phyloP scores from a whole-genome alignment of 495 filamentous ascomycete genomes.

The Aspergillus biplanus region DNA sequence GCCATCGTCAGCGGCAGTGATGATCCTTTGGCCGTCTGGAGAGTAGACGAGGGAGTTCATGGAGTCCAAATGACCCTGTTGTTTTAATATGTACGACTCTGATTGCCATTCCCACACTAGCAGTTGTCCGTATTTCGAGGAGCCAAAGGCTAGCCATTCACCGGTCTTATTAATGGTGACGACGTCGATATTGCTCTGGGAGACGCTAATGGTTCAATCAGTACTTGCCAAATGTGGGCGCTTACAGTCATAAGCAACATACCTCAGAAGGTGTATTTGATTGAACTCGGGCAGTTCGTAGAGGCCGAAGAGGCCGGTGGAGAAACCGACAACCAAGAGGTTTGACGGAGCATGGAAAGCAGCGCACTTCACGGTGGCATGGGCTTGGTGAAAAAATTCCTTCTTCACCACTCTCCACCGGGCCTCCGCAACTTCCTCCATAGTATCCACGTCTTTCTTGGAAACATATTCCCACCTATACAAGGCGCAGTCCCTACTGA shows the following conservation, averaged over 20 bases:
- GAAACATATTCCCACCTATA: constrained; percentile 66
- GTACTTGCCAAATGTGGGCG: not conserved
- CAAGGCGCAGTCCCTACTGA: constrained; percentile 69
- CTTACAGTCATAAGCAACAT: constrained; percentile 15
- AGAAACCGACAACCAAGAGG: constrained; percentile 89
- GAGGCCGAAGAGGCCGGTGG: constrained; percentile 87
- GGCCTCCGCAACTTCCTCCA: constrained; percentile 61
- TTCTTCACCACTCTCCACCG: constrained; percentile 86
- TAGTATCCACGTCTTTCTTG: constrained; percentile 60
- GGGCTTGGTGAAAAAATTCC: constrained; percentile 90
- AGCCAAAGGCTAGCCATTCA: constrained; percentile 98
- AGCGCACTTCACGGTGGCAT: constrained; percentile 84
- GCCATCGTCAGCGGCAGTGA: constrained; percentile 93
- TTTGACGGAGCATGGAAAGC: constrained; percentile 85
- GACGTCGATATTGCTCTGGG: constrained; percentile 92
- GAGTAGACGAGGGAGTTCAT: constrained; percentile 94
- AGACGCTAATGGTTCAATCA: constrained; percentile 66
- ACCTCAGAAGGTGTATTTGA: constrained; percentile 83
- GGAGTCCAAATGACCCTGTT: constrained; percentile 96
- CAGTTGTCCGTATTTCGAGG: constrained; percentile 89
- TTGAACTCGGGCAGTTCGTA: constrained; percentile 98
- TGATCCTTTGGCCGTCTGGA: constrained; percentile 87
- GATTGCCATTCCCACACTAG: constrained; percentile 99
- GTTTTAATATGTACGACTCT: constrained; percentile 98
- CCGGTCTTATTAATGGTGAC: constrained; percentile 91